Evolutionary conservation across 129 eudicot species (phyloP), one percentile per base, ranked within the genome.

Genomic region (Escallonia rubra): DNA sequence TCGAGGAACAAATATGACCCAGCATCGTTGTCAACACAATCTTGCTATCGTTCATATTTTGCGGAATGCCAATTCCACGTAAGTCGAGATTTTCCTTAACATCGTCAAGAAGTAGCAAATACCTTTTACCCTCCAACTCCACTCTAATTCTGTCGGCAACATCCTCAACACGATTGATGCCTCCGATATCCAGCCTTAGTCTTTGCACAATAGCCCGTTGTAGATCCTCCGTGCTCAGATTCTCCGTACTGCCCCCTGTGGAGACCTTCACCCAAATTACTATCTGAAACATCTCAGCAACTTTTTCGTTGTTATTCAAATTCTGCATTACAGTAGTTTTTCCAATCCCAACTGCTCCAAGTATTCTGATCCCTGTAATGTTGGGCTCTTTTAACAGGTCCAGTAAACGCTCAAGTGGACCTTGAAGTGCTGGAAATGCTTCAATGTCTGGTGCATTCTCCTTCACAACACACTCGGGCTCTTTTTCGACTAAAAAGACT

Each of bases 231-330:
- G n/a, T n/a, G n/a, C 65, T 70, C 64, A 77, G 71, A 39, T 77
- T 77, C 64, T 65, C 71, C 51, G 42, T 71, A 51, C 50, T n/a
- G n/a, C n/a, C n/a, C n/a, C n/a, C n/a, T n/a, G n/a, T n/a, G n/a
- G n/a, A n/a, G n/a, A n/a, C n/a, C n/a, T n/a, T n/a, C n/a, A n/a
- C n/a, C n/a, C n/a, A n/a, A n/a, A n/a, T n/a, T n/a, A n/a, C n/a
- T n/a, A 47, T 59, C 11, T 77, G 63, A 51, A 64, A 77, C 68
- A 71, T 42, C 57, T 61, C 4, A 14, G 72, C 76, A 71, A 71
- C 76, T 34, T 51, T 77, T 70, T 70, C 76, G 71, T 70, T 72
- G 68, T 77, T 77, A 71, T 77, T 77, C 64, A 77, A 65, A 59
- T 77, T 77, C 64, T 70, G 63, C 76, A 77, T 8, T 59, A 77